Evolutionary conservation across 1,284 basidiomycete genomes (phyloP).

Genomic region (Trichosporon asahii): DNA sequence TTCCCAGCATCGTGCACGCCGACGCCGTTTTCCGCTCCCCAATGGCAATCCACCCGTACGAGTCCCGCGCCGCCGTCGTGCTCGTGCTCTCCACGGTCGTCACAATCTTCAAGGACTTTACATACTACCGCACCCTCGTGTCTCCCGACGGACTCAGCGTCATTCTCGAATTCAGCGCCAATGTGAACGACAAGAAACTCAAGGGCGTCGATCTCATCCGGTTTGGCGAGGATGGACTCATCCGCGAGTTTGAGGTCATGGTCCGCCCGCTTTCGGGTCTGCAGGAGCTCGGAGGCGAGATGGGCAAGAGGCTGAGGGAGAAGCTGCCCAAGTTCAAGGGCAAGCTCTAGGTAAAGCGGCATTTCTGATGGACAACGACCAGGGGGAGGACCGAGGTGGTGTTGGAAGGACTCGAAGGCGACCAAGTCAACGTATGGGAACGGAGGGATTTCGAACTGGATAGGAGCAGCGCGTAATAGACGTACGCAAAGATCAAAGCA

Average conservation of each 20-base stretch:
- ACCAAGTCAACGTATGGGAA: too few relatives aligned
- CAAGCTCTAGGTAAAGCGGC: slow-evolving; percentile 19
- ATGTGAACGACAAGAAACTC: slow-evolving; percentile 18
- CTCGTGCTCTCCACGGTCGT: slow-evolving; percentile 20
- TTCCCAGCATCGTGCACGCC: slow-evolving; percentile 22
- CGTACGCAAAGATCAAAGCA: too few relatives aligned
- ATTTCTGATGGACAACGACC: neutral
- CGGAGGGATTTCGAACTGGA: too few relatives aligned
- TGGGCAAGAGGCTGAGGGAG: slow-evolving; percentile 14
- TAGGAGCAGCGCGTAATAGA: too few relatives aligned
- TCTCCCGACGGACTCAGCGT: slow-evolving; percentile 18
- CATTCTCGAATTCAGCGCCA: slow-evolving; percentile 22
- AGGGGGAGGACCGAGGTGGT: too few relatives aligned
- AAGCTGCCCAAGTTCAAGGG: slow-evolving; percentile 21
- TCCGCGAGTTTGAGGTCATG: slow-evolving; percentile 26
- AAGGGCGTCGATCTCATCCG: slow-evolving; percentile 24
- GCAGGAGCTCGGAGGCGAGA: slow-evolving; percentile 20
- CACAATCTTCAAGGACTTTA: slow-evolving; percentile 22
- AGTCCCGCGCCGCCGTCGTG: slow-evolving; percentile 16
- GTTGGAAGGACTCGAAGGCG: too few relatives aligned
- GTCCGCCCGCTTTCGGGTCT: slow-evolving; percentile 20
- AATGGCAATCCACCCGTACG: slow-evolving; percentile 14
- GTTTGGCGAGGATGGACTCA: slow-evolving; percentile 20
- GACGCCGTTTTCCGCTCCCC: slow-evolving; percentile 25
- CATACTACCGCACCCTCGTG: slow-evolving; percentile 21